Base-by-base conservation (phyloP, 2,329 filamentous ascomycete species). In the Emergomyces pasteurianus region DNA sequence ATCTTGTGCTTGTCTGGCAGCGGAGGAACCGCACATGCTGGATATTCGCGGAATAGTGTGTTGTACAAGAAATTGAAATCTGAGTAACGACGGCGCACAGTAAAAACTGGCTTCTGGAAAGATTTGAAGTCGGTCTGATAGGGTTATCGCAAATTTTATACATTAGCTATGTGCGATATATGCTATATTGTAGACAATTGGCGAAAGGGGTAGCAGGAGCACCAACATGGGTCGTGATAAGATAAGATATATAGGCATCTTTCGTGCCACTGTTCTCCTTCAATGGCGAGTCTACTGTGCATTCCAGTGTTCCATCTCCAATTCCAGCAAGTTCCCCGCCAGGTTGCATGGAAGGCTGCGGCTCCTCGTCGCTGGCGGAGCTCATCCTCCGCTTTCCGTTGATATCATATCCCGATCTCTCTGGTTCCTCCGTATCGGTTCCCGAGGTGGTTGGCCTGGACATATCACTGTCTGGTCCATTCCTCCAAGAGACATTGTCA, bases 1-100 rank as follows among this genome's bases (percentile, higher is more conserved):
- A 99, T 96, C 77, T 95, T 95, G 80, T 97, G 92, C 81, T 97
- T 99, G 77, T 97, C 94, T 59, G 94, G 94, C 59, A 99, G 81
- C 54, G 94, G 94, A 36, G 94, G 94, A 3, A 99, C 90, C 55
- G 94, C 94, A 74, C 88, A 90, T 77, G 90, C 89, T 62, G 91
- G 90, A 69, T 90, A 97, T 73, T 96, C 92, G 72, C 86, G 86
- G 65, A 82, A 86, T 58, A 99, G 85, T 38, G 89, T 87, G 76
- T 95, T 96, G 79, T 90, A 96, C 64, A 99, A 85, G 73, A 96
- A 99, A 67, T 95, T 87, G 72, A 99, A 99, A 78, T 99, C 94
- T 67, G 92, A 97, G 77, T 96, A 99, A 70, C 94, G 90, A 67
- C 94, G 86, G 64, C 94, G 89, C 64, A 95, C 88, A 31, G 82